Percentiles rank a stretch among this genome's conserved stretches.
Evolutionary conservation across 108 stramenopile genomes (phyloP).

Genomic region (Parietichytrium sp.): DNA sequence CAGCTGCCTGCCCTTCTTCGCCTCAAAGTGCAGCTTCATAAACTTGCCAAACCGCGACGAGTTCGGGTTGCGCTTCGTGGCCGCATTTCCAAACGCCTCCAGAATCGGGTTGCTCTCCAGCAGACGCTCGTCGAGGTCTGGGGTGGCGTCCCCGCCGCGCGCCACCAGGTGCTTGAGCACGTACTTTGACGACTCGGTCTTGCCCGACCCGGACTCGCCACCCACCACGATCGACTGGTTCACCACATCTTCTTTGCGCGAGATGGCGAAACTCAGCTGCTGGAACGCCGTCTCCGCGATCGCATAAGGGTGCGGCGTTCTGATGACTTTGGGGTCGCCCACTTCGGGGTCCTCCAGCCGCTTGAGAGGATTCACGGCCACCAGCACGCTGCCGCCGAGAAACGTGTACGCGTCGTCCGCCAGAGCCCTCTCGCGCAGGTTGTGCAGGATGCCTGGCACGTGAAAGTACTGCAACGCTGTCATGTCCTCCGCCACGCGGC

Average conservation of each 20-base stretch:
- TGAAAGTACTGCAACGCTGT: slow-evolving; percentile 56
- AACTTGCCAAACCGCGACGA: slow-evolving; percentile 67
- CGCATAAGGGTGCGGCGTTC: not conserved
- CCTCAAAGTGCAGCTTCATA: slow-evolving; percentile 59
- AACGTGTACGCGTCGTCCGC: slow-evolving; percentile 57
- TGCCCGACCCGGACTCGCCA: slow-evolving; percentile 49
- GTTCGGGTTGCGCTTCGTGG: slow-evolving; percentile 50
- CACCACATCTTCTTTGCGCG: not conserved
- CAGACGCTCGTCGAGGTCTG: not conserved
- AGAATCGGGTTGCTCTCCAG: slow-evolving; percentile 16
- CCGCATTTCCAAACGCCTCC: slow-evolving; percentile 29
- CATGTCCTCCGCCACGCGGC: slow-evolving; percentile 46
- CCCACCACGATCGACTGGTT: slow-evolving; percentile 40
- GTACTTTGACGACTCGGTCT: slow-evolving; percentile 45
- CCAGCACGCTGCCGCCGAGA: slow-evolving; percentile 1
- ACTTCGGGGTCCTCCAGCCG: not conserved
- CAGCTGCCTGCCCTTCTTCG: not conserved
- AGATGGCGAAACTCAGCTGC: not conserved
- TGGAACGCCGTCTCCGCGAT: slow-evolving; percentile 27
- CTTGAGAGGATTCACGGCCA: slow-evolving; percentile 12
- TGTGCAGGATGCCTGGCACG: slow-evolving; percentile 64
- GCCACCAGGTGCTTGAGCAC: slow-evolving; percentile 38
- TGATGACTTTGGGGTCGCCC: not conserved
- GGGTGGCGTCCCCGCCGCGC: not conserved
- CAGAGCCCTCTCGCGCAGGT: slow-evolving; percentile 47